phyloP scores from a whole-genome alignment of 305 asterid species.

The Andrographis paniculata region DNA sequence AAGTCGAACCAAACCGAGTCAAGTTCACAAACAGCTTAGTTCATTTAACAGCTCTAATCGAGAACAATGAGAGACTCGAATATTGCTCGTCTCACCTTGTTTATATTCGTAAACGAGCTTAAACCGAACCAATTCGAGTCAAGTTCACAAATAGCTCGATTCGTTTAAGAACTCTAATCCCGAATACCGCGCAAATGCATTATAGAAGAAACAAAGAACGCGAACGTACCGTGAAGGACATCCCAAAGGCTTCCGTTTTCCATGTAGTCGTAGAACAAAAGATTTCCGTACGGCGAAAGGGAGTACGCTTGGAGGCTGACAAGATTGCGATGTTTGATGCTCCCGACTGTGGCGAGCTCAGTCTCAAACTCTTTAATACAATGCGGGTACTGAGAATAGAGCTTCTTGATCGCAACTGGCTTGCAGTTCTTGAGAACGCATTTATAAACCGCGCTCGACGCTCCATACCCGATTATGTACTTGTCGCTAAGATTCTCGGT shows the following conservation, averaged over 20 bases:
- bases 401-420: conserved; percentile 90
- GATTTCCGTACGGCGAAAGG: conserved; percentile 74
- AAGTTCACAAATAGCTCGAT: too few species aligned
- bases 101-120: too few species aligned
- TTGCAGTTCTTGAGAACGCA: conserved; percentile 87
- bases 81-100: too few species aligned
- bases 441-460: conserved; percentile 91
- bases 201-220: too few species aligned
- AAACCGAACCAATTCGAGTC: too few species aligned
- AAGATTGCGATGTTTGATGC: conserved; percentile 89
- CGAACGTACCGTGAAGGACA: conserved; percentile 75
- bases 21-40: too few species aligned
- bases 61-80: too few species aligned
- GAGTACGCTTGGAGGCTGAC: conserved; percentile 94
- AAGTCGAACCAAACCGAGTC: too few species aligned
- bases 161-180: too few species aligned
- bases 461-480: conserved; percentile 82
- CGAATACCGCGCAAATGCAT: too few species aligned
- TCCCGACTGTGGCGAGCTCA: conserved; percentile 85
- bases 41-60: too few species aligned
- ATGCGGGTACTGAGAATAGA: conserved; percentile 74
- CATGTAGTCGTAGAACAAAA: conserved; percentile 92
- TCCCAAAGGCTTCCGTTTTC: conserved; percentile 99
- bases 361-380: conserved; percentile 86
- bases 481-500: conserved; percentile 90